Base-by-base conservation (phyloP, 2,329 filamentous ascomycete species). In the Cercospora sp. region DNA sequence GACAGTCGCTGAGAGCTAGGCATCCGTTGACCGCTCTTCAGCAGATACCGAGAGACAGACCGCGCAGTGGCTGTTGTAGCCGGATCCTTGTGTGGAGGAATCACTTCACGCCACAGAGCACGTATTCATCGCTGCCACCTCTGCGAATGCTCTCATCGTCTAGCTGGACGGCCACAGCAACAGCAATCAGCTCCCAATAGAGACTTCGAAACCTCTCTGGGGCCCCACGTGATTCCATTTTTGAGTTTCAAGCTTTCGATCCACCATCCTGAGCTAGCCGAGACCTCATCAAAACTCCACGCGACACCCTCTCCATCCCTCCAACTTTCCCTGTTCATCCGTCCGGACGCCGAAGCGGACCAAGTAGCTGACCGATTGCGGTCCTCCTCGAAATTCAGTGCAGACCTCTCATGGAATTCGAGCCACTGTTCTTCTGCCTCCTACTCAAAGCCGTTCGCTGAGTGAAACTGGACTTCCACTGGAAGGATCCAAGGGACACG, bases 401-500 rank as follows among this genome's bases (percentile, higher is more conserved):
- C 23, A 48, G 36, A 59, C 66, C 63, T 45, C 68, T 63, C 63
- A 78, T 78, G 77, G 76, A 77, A 20, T 78, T 76, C 69, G 70
- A 73, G 58, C 60, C 68, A 31, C 70, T 73, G 48, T 78, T 76
- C 71, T 79, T 79, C 69, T 74, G 69, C 66, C 73, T 78, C 0
- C 71, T 79, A 7, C 73, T 78, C 63, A 79, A 79, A 69, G 66
- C 74, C 51, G 73, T 79, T 26, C 73, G 71, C 63, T 77, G 69
- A 63, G 33, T 20, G 9, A 13, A 10, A 12, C 16, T 59, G 28
- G 7, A 16, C 16, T 4, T 36, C 30, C n/a, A 16, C 55, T 20
- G 55, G n/a, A 20, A 59, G 4, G 18, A 23, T 18, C 3, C 18
- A 2, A 20, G 6, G 3, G 23, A 51, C 23, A 51, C 45, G n/a